Evolutionary conservation across 176 grass and related monocot species (phyloP), one percentile per base, ranked within the genome.

Genomic region (Juncus inflexus): DNA sequence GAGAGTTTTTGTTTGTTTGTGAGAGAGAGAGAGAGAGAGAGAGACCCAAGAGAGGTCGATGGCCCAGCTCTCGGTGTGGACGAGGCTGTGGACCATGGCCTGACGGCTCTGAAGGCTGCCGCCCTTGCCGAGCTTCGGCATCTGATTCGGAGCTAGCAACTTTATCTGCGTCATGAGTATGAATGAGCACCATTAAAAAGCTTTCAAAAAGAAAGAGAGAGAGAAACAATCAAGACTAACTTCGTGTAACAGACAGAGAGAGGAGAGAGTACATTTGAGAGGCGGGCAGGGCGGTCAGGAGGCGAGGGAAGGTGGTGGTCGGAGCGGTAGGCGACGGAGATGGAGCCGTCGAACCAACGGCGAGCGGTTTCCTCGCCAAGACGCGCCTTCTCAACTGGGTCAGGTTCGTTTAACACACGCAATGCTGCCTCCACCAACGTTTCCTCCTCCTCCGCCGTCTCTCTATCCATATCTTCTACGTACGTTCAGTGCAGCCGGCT

Each of bases 61-160:
- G 67, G 86, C 90, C 90, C 90, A 95, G 83, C 90, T 90, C 83
- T 95, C 86, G 50, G 76, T 90, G 83, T 95, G 90, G 71, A 77
- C 90, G 37, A 95, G 90, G 52, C 86, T 84, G 72, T 95, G 90
- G 11, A 95, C 67, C 73, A 95, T 84, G 51, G 90, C 86, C 40
- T 84, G 72, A 60, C 86, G 78, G 64, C 86, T 95, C 64, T 84
- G 90, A 64, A 83, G 75, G 75, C 86, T 90, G 38, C 90, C 90
- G 51, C 80, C 86, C 78, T 80, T 95, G 6, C 90, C 86, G 54
- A 95, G 75, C 83, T 95, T 95, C 0, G 77, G 90, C 86, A 65
- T 65, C 73, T 69, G 70, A 43, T 76, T 79, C 15, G 90, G 86
- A 36, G 90, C 67, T 14, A 90, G 61, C 42, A 95, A 80, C 72